Conservation (phyloP, 805 yeast species). For the Barnettozyma siamensis region DNA sequence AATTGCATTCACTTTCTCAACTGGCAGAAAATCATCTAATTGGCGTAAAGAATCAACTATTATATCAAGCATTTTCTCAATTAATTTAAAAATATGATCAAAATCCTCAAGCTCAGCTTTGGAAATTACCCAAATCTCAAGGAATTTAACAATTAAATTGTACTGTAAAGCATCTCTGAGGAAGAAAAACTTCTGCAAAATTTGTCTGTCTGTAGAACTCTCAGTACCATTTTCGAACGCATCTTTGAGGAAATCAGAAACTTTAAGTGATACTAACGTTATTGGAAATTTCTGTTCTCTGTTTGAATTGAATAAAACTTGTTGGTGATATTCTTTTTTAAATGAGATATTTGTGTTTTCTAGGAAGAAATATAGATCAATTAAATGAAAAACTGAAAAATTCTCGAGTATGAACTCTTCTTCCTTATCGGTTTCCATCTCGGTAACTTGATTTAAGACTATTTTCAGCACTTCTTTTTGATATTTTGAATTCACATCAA, state of each 20-base stretch:
- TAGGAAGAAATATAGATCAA: slow-evolving; percentile 50
- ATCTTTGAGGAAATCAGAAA: slow-evolving; percentile 21
- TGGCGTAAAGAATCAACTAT: slow-evolving; percentile 23
- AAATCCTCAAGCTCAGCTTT: slow-evolving; percentile 49
- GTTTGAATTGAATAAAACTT: slow-evolving; percentile 53
- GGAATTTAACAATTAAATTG: slow-evolving; percentile 48
- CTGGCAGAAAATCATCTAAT: slow-evolving; percentile 17
- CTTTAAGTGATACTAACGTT: slow-evolving; percentile 26
- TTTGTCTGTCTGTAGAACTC: slow-evolving; percentile 26
- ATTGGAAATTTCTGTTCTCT: slow-evolving; percentile 44
- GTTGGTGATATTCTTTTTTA: slow-evolving; percentile 58
- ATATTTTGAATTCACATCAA: slow-evolving; percentile 17
- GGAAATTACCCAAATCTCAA: slow-evolving; percentile 62
- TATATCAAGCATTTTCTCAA: slow-evolving; percentile 32
- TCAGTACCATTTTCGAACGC: slow-evolving; percentile 17
- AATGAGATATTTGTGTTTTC: slow-evolving; percentile 54
- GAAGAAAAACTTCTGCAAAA: slow-evolving; percentile 35
- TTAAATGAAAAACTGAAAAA: slow-evolving; percentile 44
- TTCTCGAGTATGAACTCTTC: slow-evolving; percentile 35
- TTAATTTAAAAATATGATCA: slow-evolving; percentile 41
- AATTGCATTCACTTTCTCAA: slow-evolving; percentile 42
- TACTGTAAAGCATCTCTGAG: slow-evolving; percentile 52
- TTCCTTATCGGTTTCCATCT: slow-evolving; percentile 10
- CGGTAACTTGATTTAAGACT: slow-evolving; percentile 11
- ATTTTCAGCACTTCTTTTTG: slow-evolving; percentile 14